Evolutionary conservation across 805 yeast genomes (phyloP), one percentile per base, ranked within the genome.

Genomic region (Saccharomycopsis selenospora): DNA sequence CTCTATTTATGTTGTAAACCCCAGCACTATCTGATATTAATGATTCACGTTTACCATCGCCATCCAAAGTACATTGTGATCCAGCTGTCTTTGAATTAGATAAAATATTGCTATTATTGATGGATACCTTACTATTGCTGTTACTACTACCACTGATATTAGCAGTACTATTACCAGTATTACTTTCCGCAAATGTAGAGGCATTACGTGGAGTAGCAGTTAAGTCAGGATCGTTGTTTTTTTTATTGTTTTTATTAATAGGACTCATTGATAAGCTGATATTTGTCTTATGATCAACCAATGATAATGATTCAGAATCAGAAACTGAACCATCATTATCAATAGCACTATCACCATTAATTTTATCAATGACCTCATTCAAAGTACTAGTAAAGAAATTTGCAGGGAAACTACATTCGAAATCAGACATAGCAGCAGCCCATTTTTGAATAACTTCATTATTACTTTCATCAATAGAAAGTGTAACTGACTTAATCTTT

Each of bases 371-470:
- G 17, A 24, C 44, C 11, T 40, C 33, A 10, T n/a, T 29, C 42
- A 51, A 38, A 25, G 53, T 52, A n/a, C 50, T 36, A 14, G 55
- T 49, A 27, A 52, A 44, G 1, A 52, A 20, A 36, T 18, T 42
- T 2, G 53, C 36, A 17, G 55, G 55, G 42, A 52, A 47, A 36
- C 28, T 24, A 23, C 55, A 49, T n/a, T 52, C 55, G 17, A 45
- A 41, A 38, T 52, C 55, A 41, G 20, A 49, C 20, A 52, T 29
- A 2, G 53, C 55, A 18, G 51, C 53, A 18, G 49, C 53, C 55
- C 55, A 52, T 43, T 52, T 52, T 23, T 52, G 55, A 22, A 52
- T 52, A 23, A 52, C 49, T 17, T 49, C 50, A 41, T 47, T 46
- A 7, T 42, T 41, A 7, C 36, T 27, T n/a, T 46, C 49, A 13